These are phyloP conservation scores for Neurospora terricola DNA, from an alignment of 495 filamentous ascomycete species.

Conservation along the genomic window DNA sequence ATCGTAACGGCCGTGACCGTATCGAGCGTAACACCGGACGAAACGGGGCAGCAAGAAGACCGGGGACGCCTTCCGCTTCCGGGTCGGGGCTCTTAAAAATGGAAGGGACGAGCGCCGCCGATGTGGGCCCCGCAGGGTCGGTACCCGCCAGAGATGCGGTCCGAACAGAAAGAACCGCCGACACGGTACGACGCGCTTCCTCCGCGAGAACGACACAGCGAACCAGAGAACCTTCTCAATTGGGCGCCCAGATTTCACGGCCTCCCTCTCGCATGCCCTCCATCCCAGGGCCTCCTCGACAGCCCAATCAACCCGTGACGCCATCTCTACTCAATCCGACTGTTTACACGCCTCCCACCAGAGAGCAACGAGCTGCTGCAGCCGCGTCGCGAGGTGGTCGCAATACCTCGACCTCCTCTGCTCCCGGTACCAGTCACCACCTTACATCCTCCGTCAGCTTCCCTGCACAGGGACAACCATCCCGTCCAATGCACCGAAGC, in stretches of 20 bases:
- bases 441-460: constrained; percentile 12
- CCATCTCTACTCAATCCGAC: neutral
- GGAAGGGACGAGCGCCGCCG: neutral
- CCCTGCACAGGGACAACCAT: constrained; percentile 10
- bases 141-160: neutral
- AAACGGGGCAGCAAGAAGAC: neutral
- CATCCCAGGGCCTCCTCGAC: neutral
- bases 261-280: neutral
- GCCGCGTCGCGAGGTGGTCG: constrained; percentile 1
- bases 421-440: neutral
- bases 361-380: neutral
- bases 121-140: neutral
- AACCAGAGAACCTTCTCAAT: neutral
- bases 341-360: neutral
- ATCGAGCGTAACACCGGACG: neutral
- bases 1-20: neutral
- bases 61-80: neutral
- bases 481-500: constrained; percentile 22
- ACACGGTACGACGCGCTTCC: neutral
- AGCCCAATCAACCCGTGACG: neutral
- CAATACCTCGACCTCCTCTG: neutral
- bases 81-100: neutral
- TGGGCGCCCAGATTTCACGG: neutral
- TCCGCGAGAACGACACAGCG: neutral
- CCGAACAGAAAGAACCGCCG: neutral